These are phyloP conservation scores for Suhomyces bribrorum DNA, from an alignment of 1,139 yeast genomes.

Conservation along the genomic window DNA sequence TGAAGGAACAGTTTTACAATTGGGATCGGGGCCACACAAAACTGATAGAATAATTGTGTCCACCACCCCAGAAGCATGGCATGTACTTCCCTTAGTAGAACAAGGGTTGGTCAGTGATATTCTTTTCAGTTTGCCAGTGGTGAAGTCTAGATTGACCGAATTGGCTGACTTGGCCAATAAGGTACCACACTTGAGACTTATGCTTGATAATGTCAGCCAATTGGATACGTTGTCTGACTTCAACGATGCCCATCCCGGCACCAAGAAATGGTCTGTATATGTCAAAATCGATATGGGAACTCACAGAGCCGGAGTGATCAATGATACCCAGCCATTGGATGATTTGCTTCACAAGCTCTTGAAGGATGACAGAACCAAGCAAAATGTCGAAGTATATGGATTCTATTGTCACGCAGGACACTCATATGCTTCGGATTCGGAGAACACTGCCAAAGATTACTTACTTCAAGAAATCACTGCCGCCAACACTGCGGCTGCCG, in stretches of 20 bases:
- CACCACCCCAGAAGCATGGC: conserved; percentile 68
- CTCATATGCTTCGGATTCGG: conserved; percentile 56
- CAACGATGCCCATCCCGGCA: conserved; percentile 21
- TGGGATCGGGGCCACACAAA: conserved; percentile 23
- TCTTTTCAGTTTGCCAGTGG: conserved; percentile 69
- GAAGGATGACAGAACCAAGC: conserved; percentile 19
- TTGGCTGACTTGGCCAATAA: conserved; percentile 44
- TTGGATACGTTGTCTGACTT: conserved; percentile 47
- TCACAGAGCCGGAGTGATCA: conserved; percentile 60
- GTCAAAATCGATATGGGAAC: conserved; percentile 64
- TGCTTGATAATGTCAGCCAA: conserved; percentile 65
- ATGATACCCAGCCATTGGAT: conserved; percentile 30
- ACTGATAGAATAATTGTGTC: conserved; percentile 64
- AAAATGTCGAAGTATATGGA: conserved; percentile 54
- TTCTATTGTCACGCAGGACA: conserved; percentile 83
- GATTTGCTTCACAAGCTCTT: conserved; percentile 32
- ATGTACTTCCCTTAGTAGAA: conserved; percentile 45
- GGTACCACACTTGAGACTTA: conserved; percentile 50
- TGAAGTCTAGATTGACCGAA: conserved; percentile 53
- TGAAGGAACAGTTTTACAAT: conserved; percentile 37
- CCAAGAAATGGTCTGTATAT: conserved; percentile 54
- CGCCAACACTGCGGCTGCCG: conserved; percentile 55
- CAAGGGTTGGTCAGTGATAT: conserved; percentile 55
- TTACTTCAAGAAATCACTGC: conserved; percentile 57
- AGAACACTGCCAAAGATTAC: conserved; percentile 47